Evolutionary conservation across 208 protist species (phyloP).

Genomic region (Wallacemonas sp.): DNA sequence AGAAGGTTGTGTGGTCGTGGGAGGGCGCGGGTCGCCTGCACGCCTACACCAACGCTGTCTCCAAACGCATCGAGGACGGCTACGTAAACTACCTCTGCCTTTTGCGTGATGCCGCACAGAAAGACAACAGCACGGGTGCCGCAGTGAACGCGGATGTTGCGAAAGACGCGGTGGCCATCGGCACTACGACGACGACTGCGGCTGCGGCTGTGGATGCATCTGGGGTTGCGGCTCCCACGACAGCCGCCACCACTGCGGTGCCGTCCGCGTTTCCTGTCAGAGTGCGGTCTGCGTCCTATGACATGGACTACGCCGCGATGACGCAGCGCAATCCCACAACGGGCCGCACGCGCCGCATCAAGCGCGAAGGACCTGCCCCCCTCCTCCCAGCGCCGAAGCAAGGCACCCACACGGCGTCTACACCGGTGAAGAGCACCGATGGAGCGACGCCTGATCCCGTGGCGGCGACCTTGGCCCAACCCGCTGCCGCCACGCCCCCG

Average conservation of each 20-base stretch:
- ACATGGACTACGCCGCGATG: slow-evolving; percentile 14
- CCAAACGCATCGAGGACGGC: slow-evolving; percentile 7
- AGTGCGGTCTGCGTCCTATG: not conserved
- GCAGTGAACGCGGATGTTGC: too few relatives aligned
- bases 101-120: slow-evolving; percentile 5
- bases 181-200: not conserved
- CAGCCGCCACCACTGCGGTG: not conserved
- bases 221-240: not conserved
- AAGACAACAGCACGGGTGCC: not conserved
- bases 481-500: not conserved
- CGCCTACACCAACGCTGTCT: slow-evolving; percentile 6
- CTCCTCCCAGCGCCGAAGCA: not conserved
- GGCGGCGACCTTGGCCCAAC: not conserved
- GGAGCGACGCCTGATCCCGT: not conserved
- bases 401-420: not conserved
- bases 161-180: not conserved
- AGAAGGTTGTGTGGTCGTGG: slow-evolving; percentile 10
- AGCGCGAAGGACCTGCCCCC: slow-evolving; percentile 2
- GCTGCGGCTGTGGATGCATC: not conserved
- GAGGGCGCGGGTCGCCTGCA: slow-evolving; percentile 3
- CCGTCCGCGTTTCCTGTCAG: not conserved
- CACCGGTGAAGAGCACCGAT: not conserved
- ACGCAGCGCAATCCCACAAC: slow-evolving; percentile 11
- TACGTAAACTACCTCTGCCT: slow-evolving; percentile 10
- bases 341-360: not conserved